A percentile compares a stretch with the other conserved stretches of the same genome.
These are phyloP conservation scores for Acacia acuminata DNA, from an alignment of 306 rosid species.

Conservation along the genomic window DNA sequence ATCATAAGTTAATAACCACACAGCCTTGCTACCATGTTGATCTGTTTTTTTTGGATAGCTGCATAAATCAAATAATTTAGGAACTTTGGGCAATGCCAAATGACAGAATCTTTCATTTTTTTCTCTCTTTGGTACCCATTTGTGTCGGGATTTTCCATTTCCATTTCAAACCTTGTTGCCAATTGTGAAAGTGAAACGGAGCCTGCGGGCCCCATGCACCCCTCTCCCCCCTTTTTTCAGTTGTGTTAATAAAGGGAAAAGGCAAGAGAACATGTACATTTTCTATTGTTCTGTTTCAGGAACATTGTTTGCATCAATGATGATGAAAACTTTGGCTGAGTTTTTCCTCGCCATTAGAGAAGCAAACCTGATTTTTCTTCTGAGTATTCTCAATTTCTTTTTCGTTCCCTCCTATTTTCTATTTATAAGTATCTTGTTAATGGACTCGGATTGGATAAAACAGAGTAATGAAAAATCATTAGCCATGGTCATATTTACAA, in stretches of 20 bases:
- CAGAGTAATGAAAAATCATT: background rate
- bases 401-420: background rate
- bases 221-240: background rate
- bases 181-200: slow-evolving; percentile 56
- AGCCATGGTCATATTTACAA: background rate
- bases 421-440: background rate
- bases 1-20: slow-evolving; percentile 40
- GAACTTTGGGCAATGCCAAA: slow-evolving; percentile 70
- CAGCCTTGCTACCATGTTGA: slow-evolving; percentile 4
- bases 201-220: slow-evolving; percentile 41
- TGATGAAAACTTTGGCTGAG: slow-evolving; percentile 11
- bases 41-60: slow-evolving; percentile 46
- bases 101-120: slow-evolving; percentile 59
- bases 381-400: background rate
- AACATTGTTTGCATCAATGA: slow-evolving; percentile 48
- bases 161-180: slow-evolving; percentile 42
- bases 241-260: slow-evolving; percentile 63
- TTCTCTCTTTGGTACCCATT: slow-evolving; percentile 31
- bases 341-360: background rate
- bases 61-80: slow-evolving; percentile 79
- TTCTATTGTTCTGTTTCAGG: slow-evolving; percentile 41
- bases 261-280: slow-evolving; percentile 64
- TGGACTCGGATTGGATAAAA: background rate
- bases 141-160: slow-evolving; percentile 51
- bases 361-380: no score